Base-by-base conservation (phyloP, 2,329 filamentous ascomycete species). In the Balansia obtecta region DNA sequence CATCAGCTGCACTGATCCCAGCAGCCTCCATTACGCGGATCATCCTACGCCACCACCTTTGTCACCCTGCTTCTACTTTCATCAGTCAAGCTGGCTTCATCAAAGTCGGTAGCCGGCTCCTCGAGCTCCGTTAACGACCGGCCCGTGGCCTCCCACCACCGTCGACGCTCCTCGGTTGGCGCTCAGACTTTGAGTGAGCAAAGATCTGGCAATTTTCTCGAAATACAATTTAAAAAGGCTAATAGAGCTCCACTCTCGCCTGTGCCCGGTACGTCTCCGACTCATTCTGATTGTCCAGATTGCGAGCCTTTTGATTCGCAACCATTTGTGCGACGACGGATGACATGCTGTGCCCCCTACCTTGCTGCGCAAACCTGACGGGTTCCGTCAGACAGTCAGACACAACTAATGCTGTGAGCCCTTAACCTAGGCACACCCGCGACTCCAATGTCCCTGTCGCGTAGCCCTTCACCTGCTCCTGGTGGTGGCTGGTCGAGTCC, bases 401-500 rank as follows among this genome's bases (percentile, higher is more conserved):
- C 51, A 45, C 27, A 48, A 41, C 47, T 50, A 44, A 50, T 27
- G 38, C 46, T 45, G 27, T 8, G 22, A 40, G n/a, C 22, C 34
- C 30, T 53, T 53, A 33, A 33, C 33, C 39, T 66, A 77, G 74
- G 77, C 61, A 82, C 75, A 48, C 75, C 80, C 42, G 73, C 70
- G 59, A 61, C 68, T 57, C 69, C 71, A 60, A 95, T 95, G 90
- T 86, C 86, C 58, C 71, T 91, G 55, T 93, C 89, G 58, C 82
- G 88, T 69, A 94, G 88, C 63, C 88, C 90, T 47, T 95, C 88
- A 50, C 91, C 90, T 54, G 78, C 82, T 55, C 85, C 82, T 54
- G 85, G 86, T 60, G 88, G 88, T 63, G 89, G 89, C 59, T 96
- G 91, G 90, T 82, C 87, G 51, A 93, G 85, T 68, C 88, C 86